Conservation (phyloP, 1,139 yeast genomes). For the Blastobotrys illinoisensis region DNA sequence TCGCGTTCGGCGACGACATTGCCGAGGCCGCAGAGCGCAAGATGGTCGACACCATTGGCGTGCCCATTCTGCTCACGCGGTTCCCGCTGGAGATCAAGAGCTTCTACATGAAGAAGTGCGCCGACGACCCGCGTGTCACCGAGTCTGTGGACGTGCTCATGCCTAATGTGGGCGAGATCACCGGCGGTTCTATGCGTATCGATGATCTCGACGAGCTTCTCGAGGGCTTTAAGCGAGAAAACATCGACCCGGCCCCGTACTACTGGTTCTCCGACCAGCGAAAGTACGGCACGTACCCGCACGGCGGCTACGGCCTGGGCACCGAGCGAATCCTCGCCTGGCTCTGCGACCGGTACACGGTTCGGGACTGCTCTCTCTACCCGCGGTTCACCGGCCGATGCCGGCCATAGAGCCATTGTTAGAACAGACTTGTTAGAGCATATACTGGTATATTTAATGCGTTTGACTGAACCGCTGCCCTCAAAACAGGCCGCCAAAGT, state of each 20-base stretch:
- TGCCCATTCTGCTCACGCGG: slow-evolving; percentile 83
- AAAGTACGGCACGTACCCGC: slow-evolving; percentile 96
- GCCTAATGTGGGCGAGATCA: slow-evolving; percentile 98
- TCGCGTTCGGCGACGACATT: slow-evolving; percentile 96
- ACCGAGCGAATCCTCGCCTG: slow-evolving; percentile 97
- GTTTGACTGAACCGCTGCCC: not conserved
- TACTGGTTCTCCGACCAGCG: slow-evolving; percentile 97
- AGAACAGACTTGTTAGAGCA: not conserved
- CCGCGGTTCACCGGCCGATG: slow-evolving; percentile 99
- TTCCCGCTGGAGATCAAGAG: slow-evolving; percentile 98
- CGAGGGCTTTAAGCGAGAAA: slow-evolving; percentile 90
- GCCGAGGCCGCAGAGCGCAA: slow-evolving; percentile 99
- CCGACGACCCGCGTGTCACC: slow-evolving; percentile 88
- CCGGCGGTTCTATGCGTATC: slow-evolving; percentile 99
- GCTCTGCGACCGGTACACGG: slow-evolving; percentile 96
- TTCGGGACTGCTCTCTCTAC: slow-evolving; percentile 93
- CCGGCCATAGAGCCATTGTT: slow-evolving; percentile 54
- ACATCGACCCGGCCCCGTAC: slow-evolving; percentile 70
- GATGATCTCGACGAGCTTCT: slow-evolving; percentile 72
- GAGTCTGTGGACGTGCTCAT: slow-evolving; percentile 96
- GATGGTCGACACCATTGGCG: slow-evolving; percentile 93
- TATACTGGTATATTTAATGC: not conserved
- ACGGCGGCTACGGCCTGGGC: slow-evolving; percentile 98
- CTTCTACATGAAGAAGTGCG: slow-evolving; percentile 92
- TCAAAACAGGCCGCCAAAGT: too few species aligned